phyloP scores from a whole-genome alignment of 805 yeast species.

The Saccharomycopsis javanensis region DNA sequence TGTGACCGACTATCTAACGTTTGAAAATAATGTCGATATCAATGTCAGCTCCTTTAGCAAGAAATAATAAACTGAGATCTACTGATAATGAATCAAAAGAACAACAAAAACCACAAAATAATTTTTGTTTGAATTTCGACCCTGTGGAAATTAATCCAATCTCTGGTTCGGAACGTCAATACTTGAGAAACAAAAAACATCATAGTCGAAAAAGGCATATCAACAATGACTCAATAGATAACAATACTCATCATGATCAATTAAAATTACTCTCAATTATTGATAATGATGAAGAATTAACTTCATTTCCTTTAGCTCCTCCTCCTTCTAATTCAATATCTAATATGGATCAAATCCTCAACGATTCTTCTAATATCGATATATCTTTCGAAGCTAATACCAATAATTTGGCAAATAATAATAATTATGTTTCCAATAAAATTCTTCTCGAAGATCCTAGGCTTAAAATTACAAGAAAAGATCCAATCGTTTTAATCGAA shows the following conservation, averaged over 20 bases:
- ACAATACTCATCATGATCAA: neutral
- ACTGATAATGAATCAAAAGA: too few relatives aligned
- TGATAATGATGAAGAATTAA: conserved; percentile 29
- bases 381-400: conserved; percentile 9
- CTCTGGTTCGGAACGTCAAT: conserved; percentile 4
- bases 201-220: neutral
- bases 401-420: conserved; percentile 2
- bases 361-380: conserved; percentile 15
- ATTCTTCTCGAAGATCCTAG: conserved; percentile 16
- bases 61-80: neutral
- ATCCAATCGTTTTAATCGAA: conserved; percentile 40
- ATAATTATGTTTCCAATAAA: conserved; percentile 11
- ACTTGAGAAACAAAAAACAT: conserved; percentile 6
- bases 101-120: too few relatives aligned
- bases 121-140: neutral
- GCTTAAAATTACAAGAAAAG: conserved; percentile 19
- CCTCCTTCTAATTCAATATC: conserved; percentile 22
- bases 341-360: conserved; percentile 18
- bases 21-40: too few relatives aligned
- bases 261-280: conserved; percentile 13
- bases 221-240: neutral
- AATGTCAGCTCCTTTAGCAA: too few relatives aligned
- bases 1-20: too few relatives aligned
- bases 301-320: conserved; percentile 31
- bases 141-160: conserved; percentile 11